phyloP scores from a whole-genome alignment of 345 rosid species.

The Moricandia arvensis region DNA sequence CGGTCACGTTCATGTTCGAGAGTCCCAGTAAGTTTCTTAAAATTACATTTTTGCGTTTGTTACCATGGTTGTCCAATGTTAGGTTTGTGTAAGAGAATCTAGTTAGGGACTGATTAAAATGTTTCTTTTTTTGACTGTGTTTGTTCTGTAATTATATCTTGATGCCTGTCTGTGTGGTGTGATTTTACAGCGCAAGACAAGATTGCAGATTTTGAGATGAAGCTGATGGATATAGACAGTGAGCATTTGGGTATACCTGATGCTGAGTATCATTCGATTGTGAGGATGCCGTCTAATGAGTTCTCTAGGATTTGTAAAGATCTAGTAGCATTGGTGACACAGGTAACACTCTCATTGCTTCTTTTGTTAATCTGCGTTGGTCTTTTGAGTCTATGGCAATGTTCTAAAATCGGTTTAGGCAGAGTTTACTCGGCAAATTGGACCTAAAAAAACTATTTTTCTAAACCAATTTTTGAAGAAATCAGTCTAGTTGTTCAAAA shows the following conservation, averaged over 20 bases:
- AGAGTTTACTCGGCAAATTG: no score
- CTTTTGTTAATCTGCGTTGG: neutral
- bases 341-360: conserved; percentile 35
- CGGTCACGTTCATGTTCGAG: conserved; percentile 98
- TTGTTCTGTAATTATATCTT: no score
- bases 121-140: no score
- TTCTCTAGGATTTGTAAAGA: conserved; percentile 89
- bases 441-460: no score
- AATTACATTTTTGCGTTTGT: no score
- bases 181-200: conserved; percentile 71
- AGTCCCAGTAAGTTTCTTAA: conserved; percentile 67
- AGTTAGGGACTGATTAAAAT: no score
- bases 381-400: neutral
- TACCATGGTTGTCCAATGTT: no score
- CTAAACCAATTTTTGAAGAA: no score
- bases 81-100: no score
- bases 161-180: no score
- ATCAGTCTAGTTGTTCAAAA: neutral
- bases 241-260: conserved; percentile 97
- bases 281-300: conserved; percentile 88
- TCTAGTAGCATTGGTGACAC: conserved; percentile 91
- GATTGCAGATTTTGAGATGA: conserved; percentile 96
- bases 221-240: conserved; percentile 93
- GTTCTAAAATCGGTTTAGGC: no score
- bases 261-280: conserved; percentile 93